These are phyloP conservation scores for Comarum palustre DNA, from an alignment of 306 rosid species.

Conservation along the genomic window DNA sequence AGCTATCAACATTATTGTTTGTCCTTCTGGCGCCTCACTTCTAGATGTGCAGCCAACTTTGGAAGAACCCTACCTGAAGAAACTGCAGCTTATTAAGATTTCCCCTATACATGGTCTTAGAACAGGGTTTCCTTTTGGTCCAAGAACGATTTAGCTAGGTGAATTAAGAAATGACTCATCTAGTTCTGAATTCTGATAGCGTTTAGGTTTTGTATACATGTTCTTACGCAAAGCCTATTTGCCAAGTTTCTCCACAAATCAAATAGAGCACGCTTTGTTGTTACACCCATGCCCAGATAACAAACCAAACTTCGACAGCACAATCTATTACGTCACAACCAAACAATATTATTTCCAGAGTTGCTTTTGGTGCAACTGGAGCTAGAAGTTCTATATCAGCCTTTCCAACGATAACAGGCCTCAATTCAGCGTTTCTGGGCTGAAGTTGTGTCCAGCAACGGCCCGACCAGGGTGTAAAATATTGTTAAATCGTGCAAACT, in stretches of 20 bases:
- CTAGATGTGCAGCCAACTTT: neutral
- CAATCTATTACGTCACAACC: neutral
- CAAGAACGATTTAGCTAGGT: neutral
- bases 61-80: neutral
- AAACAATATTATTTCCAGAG: neutral
- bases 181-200: neutral
- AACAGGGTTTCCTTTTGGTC: neutral
- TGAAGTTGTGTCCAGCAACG: neutral
- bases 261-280: neutral
- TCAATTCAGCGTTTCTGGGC: neutral
- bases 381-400: neutral
- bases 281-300: neutral
- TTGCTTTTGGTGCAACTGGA: neutral
- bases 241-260: neutral
- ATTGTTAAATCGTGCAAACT: neutral
- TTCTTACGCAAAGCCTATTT: neutral
- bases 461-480: neutral
- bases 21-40: neutral
- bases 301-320: neutral
- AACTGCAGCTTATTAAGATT: neutral
- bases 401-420: neutral
- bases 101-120: neutral
- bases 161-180: neutral
- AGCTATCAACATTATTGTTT: neutral
- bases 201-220: neutral